These are phyloP conservation scores for Lycium ferocissimum DNA, from an alignment of 257 asterid genomes.

Conservation along the genomic window DNA sequence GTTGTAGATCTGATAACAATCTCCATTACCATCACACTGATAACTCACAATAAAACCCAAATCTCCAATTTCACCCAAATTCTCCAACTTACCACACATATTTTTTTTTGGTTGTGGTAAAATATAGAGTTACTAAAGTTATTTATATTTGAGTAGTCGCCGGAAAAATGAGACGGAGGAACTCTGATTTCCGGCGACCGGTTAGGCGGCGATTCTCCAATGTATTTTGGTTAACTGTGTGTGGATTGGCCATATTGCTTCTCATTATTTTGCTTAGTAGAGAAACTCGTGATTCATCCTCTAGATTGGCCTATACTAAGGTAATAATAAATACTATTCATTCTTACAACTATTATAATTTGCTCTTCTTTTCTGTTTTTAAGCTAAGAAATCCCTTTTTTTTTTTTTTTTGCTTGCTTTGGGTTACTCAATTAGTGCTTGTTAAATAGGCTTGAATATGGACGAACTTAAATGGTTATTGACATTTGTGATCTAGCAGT, in stretches of 20 bases:
- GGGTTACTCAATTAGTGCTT: too few relatives aligned
- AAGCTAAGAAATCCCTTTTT: too few relatives aligned
- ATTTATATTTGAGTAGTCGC: not conserved
- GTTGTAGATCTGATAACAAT: slow-evolving; percentile 12
- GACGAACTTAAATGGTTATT: too few relatives aligned
- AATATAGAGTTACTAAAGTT: not conserved
- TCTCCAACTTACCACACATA: not conserved
- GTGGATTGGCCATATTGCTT: slow-evolving; percentile 66
- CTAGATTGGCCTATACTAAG: slow-evolving; percentile 68
- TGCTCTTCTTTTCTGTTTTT: too few relatives aligned
- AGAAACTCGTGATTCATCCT: slow-evolving; percentile 58
- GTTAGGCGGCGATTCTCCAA: slow-evolving; percentile 74
- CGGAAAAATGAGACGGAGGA: slow-evolving; percentile 77
- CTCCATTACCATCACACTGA: not conserved
- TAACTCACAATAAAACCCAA: not conserved
- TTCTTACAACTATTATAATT: not conserved
- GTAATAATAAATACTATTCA: slow-evolving; percentile 37
- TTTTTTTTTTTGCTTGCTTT: too few relatives aligned
- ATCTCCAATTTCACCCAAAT: not conserved
- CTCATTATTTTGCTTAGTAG: slow-evolving; percentile 67
- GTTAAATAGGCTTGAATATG: too few relatives aligned
- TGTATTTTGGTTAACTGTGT: slow-evolving; percentile 63
- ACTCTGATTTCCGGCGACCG: slow-evolving; percentile 80
- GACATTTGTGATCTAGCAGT: too few relatives aligned
- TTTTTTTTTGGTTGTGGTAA: not conserved